These are phyloP conservation scores for Sphaerobolus stellatus DNA, from an alignment of 1,284 basidiomycete species.

Conservation along the genomic window DNA sequence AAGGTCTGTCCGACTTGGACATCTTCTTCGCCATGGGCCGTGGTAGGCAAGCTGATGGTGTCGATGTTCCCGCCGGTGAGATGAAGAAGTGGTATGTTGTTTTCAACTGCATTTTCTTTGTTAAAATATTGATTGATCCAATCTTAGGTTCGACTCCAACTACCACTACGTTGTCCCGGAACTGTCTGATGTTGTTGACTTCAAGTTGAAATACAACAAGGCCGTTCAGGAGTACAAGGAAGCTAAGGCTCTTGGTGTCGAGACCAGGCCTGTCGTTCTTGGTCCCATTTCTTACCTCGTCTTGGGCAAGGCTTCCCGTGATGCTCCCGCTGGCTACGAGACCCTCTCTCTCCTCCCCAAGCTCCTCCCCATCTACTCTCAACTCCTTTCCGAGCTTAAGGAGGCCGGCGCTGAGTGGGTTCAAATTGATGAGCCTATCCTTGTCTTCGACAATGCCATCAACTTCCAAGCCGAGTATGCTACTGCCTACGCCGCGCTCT, in stretches of 20 bases:
- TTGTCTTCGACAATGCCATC: constrained; percentile 88
- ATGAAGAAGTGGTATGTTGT: constrained; percentile 99
- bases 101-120: constrained; percentile 7
- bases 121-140: not conserved
- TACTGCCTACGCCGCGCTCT: constrained; percentile 80
- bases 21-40: constrained; percentile 99
- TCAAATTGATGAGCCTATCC: constrained; percentile 96
- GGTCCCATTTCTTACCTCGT: constrained; percentile 96
- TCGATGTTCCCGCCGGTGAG: constrained; percentile 97
- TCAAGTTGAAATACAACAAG: constrained; percentile 97
- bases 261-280: constrained; percentile 93
- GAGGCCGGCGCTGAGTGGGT: constrained; percentile 91
- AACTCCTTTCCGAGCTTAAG: constrained; percentile 90
- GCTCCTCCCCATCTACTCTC: constrained; percentile 90
- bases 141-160: constrained; percentile 94
- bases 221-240: constrained; percentile 93
- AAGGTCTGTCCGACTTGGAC: constrained; percentile 88
- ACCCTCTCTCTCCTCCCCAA: constrained; percentile 89
- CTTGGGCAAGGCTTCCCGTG: constrained; percentile 90
- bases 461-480: constrained; percentile 81
- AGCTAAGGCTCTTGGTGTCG: constrained; percentile 88
- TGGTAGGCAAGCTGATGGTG: constrained; percentile 90
- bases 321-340: constrained; percentile 84
- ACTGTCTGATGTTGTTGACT: constrained; percentile 88
- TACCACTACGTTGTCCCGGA: constrained; percentile 99